Percentiles rank a stretch among this genome's conserved stretches.
Evolutionary conservation across 169 alveolate genomes (phyloP).

Genomic region (Plasmodium knowlesi): DNA sequence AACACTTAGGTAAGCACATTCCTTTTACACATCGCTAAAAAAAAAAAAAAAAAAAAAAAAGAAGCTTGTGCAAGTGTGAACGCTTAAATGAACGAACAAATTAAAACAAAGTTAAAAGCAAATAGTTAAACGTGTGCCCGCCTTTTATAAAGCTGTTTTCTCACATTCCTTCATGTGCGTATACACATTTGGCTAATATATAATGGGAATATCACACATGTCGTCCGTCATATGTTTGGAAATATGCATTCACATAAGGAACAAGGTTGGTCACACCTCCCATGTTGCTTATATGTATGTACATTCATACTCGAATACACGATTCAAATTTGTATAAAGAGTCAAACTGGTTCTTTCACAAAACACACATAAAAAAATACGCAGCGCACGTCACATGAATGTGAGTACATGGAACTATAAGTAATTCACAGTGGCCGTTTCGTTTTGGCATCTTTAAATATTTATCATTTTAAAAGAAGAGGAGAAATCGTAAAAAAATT

Average conservation of each 20-base stretch:
- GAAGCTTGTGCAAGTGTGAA: not conserved
- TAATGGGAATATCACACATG: not conserved
- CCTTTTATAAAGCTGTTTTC: not conserved
- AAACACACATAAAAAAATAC: not conserved
- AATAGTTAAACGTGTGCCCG: not conserved
- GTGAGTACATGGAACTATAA: not conserved
- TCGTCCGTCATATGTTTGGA: not conserved
- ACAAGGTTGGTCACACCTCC: not conserved
- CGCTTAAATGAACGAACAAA: not conserved
- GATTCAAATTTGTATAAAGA: not conserved
- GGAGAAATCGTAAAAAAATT: not conserved
- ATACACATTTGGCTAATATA: not conserved
- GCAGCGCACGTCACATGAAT: not conserved
- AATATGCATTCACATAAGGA: not conserved
- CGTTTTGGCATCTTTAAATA: not conserved
- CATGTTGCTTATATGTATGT: not conserved
- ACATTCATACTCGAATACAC: not conserved
- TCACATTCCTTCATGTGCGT: not conserved
- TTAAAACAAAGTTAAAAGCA: not conserved
- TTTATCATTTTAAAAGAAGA: not conserved
- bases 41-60: too few species aligned
- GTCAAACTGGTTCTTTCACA: not conserved
- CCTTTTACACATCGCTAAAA: not conserved
- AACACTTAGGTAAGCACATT: not conserved
- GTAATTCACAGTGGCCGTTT: not conserved